Percentiles rank a stretch among this genome's conserved stretches.
Conservation (phyloP, 371 early-diverging fungal genomes). For the Blyttiomyces sp. region DNA sequence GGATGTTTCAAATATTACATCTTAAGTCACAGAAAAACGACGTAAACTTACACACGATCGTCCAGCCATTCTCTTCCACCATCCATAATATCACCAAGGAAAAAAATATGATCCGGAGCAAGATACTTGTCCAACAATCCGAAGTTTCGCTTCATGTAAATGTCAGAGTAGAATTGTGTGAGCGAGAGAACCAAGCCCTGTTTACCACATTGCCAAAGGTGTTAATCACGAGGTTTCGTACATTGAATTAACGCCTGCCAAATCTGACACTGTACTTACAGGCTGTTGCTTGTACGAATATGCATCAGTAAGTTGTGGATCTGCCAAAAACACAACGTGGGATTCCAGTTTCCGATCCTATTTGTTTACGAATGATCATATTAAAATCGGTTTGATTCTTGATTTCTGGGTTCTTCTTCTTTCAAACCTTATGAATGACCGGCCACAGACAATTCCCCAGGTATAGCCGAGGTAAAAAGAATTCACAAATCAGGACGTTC, state of each 20-base stretch:
- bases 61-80: constrained; percentile 77
- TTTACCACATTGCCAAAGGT: background rate
- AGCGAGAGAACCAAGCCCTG: constrained; percentile 39
- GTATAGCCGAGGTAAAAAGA: constrained; percentile 18
- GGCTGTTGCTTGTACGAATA: constrained; percentile 66
- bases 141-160: constrained; percentile 82
- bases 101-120: constrained; percentile 63
- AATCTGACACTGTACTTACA: constrained; percentile 9
- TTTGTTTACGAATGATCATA: background rate
- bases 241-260: background rate
- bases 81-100: constrained; percentile 84
- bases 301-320: constrained; percentile 90
- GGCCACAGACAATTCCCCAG: constrained; percentile 33
- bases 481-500: constrained; percentile 34
- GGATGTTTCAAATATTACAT: no score
- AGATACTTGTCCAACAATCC: constrained; percentile 46
- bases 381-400: background rate
- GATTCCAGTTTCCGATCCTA: constrained; percentile 3
- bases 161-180: constrained; percentile 75
- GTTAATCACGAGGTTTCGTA: background rate
- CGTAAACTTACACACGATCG: constrained; percentile 44
- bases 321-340: constrained; percentile 62
- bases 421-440: constrained; percentile 8
- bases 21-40: background rate
- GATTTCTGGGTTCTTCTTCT: background rate